Percentiles rank a stretch among this genome's conserved stretches.
These are phyloP conservation scores for Boletus tylopilopsis DNA, from an alignment of 768 basidiomycete species.

Conservation along the genomic window DNA sequence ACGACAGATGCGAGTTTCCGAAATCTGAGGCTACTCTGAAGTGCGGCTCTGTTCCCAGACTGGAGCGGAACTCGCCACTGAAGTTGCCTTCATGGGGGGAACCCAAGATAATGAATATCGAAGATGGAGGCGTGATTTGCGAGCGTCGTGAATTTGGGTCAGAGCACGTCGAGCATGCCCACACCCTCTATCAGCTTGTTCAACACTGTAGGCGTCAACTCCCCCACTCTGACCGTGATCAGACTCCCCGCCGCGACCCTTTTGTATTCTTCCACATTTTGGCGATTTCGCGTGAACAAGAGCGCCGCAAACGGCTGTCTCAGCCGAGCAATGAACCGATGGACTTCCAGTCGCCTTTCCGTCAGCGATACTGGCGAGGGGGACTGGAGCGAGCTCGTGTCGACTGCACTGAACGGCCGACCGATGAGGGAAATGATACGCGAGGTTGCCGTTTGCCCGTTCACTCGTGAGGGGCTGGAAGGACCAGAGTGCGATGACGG, in stretches of 20 bases:
- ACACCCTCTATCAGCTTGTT: neutral
- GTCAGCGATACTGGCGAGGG: neutral
- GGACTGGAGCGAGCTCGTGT: neutral
- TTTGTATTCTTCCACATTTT: conserved; percentile 2
- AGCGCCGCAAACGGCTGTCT: neutral
- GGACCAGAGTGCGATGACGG: no score
- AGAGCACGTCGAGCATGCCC: conserved; percentile 7
- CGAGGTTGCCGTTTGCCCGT: neutral
- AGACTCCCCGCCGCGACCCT: conserved; percentile 8
- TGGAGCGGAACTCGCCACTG: no score
- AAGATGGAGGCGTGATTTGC: no score
- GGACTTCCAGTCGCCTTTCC: neutral
- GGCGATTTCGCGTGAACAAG: neutral
- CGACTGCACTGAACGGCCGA: neutral
- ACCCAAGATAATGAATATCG: no score
- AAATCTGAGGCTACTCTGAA: no score
- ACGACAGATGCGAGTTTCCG: no score
- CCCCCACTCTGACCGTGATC: conserved; percentile 6
- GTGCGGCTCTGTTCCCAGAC: no score
- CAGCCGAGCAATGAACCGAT: conserved; percentile 1
- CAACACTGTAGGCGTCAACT: neutral
- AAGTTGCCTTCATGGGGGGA: no score
- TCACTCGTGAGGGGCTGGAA: neutral
- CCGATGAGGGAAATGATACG: neutral
- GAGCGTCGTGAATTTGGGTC: no score